A percentile compares a stretch with the other conserved stretches of the same genome.
Evolutionary conservation across 169 alveolate species (phyloP).

Genomic region (Prorocentrum cordatum): DNA sequence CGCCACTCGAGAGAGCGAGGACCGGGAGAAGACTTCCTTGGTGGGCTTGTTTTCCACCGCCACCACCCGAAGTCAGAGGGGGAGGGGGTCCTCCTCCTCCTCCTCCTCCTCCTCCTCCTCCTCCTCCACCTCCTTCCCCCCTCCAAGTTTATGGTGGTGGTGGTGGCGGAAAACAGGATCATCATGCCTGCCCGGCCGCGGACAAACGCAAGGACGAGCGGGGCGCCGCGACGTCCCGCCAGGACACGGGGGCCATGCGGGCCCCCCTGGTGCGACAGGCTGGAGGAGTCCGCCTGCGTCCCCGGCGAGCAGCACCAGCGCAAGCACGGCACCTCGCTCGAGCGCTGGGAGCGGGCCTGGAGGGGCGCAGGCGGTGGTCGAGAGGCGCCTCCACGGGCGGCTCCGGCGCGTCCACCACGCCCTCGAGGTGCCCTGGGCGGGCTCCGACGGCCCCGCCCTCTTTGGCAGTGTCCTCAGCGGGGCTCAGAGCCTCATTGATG

Average conservation of each 20-base stretch:
- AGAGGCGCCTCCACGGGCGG: background rate
- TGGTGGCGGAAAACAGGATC: too few species aligned
- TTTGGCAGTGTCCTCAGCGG: background rate
- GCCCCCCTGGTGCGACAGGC: background rate
- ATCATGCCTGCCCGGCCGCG: background rate
- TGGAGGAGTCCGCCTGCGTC: background rate
- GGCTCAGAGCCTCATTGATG: background rate
- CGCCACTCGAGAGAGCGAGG: too few species aligned
- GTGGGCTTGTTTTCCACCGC: too few species aligned
- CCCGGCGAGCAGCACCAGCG: background rate
- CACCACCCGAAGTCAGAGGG: too few species aligned
- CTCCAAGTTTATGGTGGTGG: too few species aligned
- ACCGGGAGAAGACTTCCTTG: background rate
- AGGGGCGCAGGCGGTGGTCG: background rate
- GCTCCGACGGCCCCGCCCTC: background rate
- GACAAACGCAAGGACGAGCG: background rate
- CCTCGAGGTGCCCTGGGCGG: background rate
- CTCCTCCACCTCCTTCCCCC: too few species aligned
- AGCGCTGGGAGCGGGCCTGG: background rate
- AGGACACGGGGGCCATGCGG: background rate
- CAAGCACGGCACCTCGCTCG: background rate
- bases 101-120: too few species aligned
- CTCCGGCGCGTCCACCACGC: background rate
- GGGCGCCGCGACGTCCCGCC: background rate
- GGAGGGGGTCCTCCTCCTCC: too few species aligned